A percentile compares a stretch with the other conserved stretches of the same genome.
Conservation (phyloP, 805 yeast genomes). For the Metschnikowia chrysomelidarum region DNA sequence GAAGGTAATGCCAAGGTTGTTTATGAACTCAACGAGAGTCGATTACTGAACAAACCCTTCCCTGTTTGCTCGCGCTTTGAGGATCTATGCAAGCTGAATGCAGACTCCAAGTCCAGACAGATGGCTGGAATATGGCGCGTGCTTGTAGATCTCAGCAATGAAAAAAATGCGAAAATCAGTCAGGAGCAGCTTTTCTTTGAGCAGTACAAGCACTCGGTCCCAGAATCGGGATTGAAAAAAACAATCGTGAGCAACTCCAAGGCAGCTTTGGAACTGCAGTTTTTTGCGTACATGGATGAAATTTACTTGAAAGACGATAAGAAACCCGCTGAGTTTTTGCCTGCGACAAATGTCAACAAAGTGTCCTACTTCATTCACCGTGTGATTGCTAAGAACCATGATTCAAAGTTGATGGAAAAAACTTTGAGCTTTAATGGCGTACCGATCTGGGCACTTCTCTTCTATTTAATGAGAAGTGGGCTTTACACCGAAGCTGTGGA, state of each 20-base stretch:
- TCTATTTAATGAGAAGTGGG: slow-evolving; percentile 83
- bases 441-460: slow-evolving; percentile 94
- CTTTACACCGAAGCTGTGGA: slow-evolving; percentile 73
- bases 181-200: slow-evolving; percentile 35
- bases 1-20: slow-evolving; percentile 74
- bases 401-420: slow-evolving; percentile 26
- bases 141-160: slow-evolving; percentile 46
- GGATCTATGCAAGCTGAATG: slow-evolving; percentile 54
- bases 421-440: slow-evolving; percentile 62
- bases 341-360: slow-evolving; percentile 68
- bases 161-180: slow-evolving; percentile 32
- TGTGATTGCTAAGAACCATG: slow-evolving; percentile 31
- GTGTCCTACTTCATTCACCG: slow-evolving; percentile 55
- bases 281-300: slow-evolving; percentile 68
- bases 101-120: slow-evolving; percentile 67
- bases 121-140: slow-evolving; percentile 74
- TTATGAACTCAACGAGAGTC: slow-evolving; percentile 65
- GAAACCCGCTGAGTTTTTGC: slow-evolving; percentile 37
- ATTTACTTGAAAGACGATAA: slow-evolving; percentile 57
- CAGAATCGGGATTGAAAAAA: slow-evolving; percentile 30
- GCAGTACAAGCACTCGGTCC: slow-evolving; percentile 14
- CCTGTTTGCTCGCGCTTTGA: slow-evolving; percentile 61
- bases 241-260: slow-evolving; percentile 55
- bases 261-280: slow-evolving; percentile 69
- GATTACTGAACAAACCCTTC: slow-evolving; percentile 52